Evolutionary conservation across 805 yeast species (phyloP).

Genomic region (Candida tallmaniae): DNA sequence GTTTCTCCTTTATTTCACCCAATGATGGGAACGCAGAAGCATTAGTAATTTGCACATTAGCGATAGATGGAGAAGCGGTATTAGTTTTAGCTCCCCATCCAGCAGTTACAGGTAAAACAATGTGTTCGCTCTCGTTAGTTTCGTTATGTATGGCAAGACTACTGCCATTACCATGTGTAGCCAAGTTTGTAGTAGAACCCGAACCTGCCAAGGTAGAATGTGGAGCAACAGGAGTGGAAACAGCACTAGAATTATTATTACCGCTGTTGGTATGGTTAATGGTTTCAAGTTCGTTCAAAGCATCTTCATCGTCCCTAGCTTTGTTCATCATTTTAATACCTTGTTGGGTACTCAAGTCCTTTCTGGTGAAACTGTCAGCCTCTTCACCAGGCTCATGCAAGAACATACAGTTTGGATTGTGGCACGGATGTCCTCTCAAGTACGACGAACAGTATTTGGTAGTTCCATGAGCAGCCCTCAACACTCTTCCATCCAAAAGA

Average conservation of each 20-base stretch:
- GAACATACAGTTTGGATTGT: constrained; percentile 98
- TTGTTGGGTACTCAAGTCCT: constrained; percentile 75
- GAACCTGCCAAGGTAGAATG: constrained; percentile 10
- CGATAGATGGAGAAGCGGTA: constrained; percentile 29
- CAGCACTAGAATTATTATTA: neutral
- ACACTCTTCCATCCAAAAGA: constrained; percentile 80
- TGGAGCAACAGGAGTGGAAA: constrained; percentile 1
- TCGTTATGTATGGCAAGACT: constrained; percentile 6
- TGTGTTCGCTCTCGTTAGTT: constrained; percentile 17
- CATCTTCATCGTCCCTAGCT: constrained; percentile 18
- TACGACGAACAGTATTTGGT: constrained; percentile 98
- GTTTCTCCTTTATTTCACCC: constrained; percentile 42
- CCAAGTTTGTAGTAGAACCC: constrained; percentile 11
- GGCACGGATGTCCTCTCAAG: constrained; percentile 91
- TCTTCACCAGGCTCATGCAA: constrained; percentile 99
- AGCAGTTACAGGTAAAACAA: constrained; percentile 66
- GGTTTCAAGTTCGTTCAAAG: constrained; percentile 15
- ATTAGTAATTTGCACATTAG: constrained; percentile 37
- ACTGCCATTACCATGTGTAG: neutral
- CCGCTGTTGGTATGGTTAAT: no score
- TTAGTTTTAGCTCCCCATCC: constrained; percentile 52
- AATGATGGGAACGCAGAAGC: constrained; percentile 58
- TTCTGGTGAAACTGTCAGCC: constrained; percentile 93
- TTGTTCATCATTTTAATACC: constrained; percentile 47
- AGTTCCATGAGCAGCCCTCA: constrained; percentile 97